Evolutionary conservation across 345 rosid genomes (phyloP).

Genomic region (Eutrema heterophyllum): DNA sequence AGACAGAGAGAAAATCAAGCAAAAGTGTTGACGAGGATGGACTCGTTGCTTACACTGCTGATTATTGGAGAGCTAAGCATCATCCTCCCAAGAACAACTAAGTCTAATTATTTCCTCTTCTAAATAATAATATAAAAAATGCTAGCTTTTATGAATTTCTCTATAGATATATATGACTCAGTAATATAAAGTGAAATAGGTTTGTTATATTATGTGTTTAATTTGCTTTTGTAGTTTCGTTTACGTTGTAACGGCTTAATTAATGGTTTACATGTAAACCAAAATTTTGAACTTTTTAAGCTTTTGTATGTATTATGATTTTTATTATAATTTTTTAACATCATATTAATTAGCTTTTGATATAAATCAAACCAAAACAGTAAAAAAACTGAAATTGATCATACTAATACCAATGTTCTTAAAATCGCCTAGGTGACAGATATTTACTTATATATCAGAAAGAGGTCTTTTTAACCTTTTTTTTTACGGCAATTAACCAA

Average conservation of each 20-base stretch:
- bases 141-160: not conserved
- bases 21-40: constrained; percentile 35
- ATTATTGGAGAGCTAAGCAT: constrained; percentile 65
- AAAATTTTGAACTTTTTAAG: not conserved
- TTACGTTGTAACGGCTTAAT: constrained; percentile 12
- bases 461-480: too few relatives aligned
- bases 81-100: constrained; percentile 76
- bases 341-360: not conserved
- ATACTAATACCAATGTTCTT: too few relatives aligned
- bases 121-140: not conserved
- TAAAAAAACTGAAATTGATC: not conserved
- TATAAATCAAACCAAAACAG: not conserved
- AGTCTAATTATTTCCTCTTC: not conserved
- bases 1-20: constrained; percentile 4
- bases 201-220: constrained; percentile 10
- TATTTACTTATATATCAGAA: too few relatives aligned
- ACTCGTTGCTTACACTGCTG: constrained; percentile 59
- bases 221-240: not conserved
- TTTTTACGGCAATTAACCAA: too few relatives aligned
- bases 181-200: not conserved
- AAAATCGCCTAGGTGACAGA: too few relatives aligned
- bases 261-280: constrained; percentile 10
- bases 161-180: not conserved
- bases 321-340: not conserved
- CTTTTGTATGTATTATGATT: not conserved